phyloP scores from a whole-genome alignment of 768 basidiomycete species.

The Termitomyces sp. region DNA sequence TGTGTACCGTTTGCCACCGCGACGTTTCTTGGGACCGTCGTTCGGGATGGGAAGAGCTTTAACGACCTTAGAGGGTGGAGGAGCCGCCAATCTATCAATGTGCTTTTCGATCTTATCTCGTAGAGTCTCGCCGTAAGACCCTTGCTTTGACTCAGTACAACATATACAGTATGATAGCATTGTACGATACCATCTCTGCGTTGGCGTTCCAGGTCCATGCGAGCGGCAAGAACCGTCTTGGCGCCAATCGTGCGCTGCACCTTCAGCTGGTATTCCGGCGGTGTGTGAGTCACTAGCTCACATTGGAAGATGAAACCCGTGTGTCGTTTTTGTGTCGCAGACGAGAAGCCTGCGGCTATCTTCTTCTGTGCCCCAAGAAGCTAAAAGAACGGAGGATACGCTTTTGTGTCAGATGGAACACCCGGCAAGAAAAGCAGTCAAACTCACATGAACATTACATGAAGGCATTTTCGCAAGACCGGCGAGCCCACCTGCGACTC shows the following conservation, averaged over 20 bases:
- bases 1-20: conserved; percentile 87
- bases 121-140: conserved; percentile 76
- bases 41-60: conserved; percentile 94
- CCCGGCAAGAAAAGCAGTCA: background rate
- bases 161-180: background rate
- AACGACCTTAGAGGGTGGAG: conserved; percentile 88
- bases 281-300: conserved; percentile 80
- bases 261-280: conserved; percentile 87
- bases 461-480: conserved; percentile 93
- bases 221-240: conserved; percentile 83
- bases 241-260: conserved; percentile 93
- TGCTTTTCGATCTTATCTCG: conserved; percentile 91
- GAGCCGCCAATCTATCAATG: conserved; percentile 87
- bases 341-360: conserved; percentile 89
- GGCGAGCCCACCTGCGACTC: conserved; percentile 91
- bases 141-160: conserved; percentile 28
- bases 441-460: conserved; percentile 88
- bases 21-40: conserved; percentile 92
- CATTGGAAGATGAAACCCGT: conserved; percentile 98
- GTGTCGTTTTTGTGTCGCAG: conserved; percentile 82
- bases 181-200: conserved; percentile 66
- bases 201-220: conserved; percentile 90
- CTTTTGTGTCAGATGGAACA: background rate
- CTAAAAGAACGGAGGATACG: conserved; percentile 33
- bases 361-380: conserved; percentile 93